These are phyloP conservation scores for Nothophytophthora sp. DNA, from an alignment of 352 stramenopile species.

Conservation along the genomic window DNA sequence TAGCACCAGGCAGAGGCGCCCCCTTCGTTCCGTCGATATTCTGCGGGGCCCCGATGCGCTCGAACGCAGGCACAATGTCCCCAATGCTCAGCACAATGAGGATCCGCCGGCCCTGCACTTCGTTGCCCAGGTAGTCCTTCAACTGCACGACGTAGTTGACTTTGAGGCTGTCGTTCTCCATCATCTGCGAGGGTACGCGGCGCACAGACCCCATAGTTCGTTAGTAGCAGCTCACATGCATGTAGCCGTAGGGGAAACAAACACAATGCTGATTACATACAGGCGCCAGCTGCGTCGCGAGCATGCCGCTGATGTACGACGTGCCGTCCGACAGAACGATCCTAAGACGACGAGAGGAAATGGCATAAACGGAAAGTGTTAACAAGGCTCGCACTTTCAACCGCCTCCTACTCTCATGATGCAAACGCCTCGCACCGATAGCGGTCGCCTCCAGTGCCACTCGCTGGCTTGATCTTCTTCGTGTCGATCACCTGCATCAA, in stretches of 20 bases:
- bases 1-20: constrained; percentile 19
- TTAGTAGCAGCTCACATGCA: constrained; percentile 1
- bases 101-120: constrained; percentile 82
- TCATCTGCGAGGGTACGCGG: constrained; percentile 37
- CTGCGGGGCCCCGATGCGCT: constrained; percentile 76
- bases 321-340: constrained; percentile 82
- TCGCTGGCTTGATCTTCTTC: constrained; percentile 87
- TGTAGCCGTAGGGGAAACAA: too few species aligned
- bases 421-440: constrained; percentile 67
- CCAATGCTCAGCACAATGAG: constrained; percentile 84
- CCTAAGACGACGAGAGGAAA: constrained; percentile 22
- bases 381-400: too few species aligned
- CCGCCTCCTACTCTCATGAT: too few species aligned
- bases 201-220: background rate
- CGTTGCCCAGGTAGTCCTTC: constrained; percentile 85
- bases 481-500: constrained; percentile 71
- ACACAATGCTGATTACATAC: too few species aligned
- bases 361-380: constrained; percentile 4
- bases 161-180: constrained; percentile 81
- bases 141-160: constrained; percentile 86
- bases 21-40: constrained; percentile 75
- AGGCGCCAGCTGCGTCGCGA: constrained; percentile 77
- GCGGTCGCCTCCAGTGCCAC: constrained; percentile 67
- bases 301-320: constrained; percentile 87
- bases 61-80: constrained; percentile 71